Conservation (phyloP, 106 monocot genomes). For the Dendrobium catenatum region DNA sequence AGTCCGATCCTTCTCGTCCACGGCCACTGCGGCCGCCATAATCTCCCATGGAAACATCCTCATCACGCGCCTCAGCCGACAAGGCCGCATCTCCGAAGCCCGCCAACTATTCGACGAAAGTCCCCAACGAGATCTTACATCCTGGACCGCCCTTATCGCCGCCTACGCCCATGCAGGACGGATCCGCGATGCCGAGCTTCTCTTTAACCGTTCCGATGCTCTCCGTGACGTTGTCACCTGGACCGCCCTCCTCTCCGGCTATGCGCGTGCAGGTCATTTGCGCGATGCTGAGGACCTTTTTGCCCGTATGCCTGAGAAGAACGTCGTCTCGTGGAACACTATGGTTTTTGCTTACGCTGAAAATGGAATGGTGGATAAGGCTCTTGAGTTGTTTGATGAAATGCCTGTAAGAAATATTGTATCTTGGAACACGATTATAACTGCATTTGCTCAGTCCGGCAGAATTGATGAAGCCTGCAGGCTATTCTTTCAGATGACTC, state of each 20-base stretch:
- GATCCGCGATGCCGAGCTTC: slow-evolving; percentile 43
- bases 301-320: slow-evolving; percentile 43
- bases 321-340: slow-evolving; percentile 52
- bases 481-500: slow-evolving; percentile 28
- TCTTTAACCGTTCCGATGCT: slow-evolving; percentile 43
- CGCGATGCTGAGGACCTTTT: slow-evolving; percentile 45
- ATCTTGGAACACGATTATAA: slow-evolving; percentile 54
- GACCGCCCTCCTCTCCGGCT: slow-evolving; percentile 63
- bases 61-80: slow-evolving; percentile 37
- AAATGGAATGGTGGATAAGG: slow-evolving; percentile 17
- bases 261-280: slow-evolving; percentile 18
- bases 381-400: slow-evolving; percentile 21
- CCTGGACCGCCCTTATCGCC: slow-evolving; percentile 59
- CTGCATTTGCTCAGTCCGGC: slow-evolving; percentile 22
- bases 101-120: slow-evolving; percentile 54
- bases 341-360: slow-evolving; percentile 35
- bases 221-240: slow-evolving; percentile 58
- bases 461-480: slow-evolving; percentile 22
- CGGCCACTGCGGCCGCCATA: neutral
- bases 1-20: neutral
- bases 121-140: slow-evolving; percentile 36
- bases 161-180: slow-evolving; percentile 38
- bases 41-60: slow-evolving; percentile 16
- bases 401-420: slow-evolving; percentile 46
- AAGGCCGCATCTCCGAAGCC: slow-evolving; percentile 33